Evolutionary conservation across 1,139 yeast genomes (phyloP), one percentile per base, ranked within the genome.

Genomic region (Hanseniaspora gamundiae): DNA sequence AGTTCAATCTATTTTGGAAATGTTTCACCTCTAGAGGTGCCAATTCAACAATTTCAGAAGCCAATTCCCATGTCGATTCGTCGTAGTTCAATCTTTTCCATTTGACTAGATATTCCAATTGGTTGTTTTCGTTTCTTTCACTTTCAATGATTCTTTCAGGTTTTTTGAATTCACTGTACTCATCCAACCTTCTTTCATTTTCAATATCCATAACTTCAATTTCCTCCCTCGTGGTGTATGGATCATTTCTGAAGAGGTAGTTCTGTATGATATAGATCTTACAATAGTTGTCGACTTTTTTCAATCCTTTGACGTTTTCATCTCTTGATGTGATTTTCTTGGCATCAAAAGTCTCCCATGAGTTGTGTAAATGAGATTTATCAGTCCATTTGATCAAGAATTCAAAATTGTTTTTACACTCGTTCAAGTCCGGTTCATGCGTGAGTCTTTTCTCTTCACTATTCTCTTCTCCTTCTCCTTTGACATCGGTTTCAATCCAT

Each of bases 61-160:
- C 97, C 53, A 80, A 77, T 65, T 93, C 99, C 98, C 98, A 93
- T 4, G 97, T 86, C 50, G 95, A 86, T 52, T 85, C 94, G 62
- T 93, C 97, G 58, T 93, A 93, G 57, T 88, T 84, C 39, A 93
- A 70, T 48, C 97, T 73, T 59, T 78, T 81, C 98, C 98, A 91
- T 62, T 93, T 93, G 48, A 88, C 91, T 49, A 81, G 75, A 60
- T 91, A 93, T 57, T 80, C 82, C 51, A 91, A 68, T 47, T 74
- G 79, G 11, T 73, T 77, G 26, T 71, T 70, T 5, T 68, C 67
- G 19, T 79, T 73, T 59, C 98, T 77, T 54, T 85, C 87, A 46
- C 91, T 79, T 47, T 86, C 87, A 30, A 91, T 88, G 43, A 91
- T 82, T 53, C 98, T 75, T 62, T 91, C 98, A 21, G 86, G 95